Evolutionary conservation across 2,329 filamentous ascomycete species (phyloP).

Genomic region (Massarina eburnea): DNA sequence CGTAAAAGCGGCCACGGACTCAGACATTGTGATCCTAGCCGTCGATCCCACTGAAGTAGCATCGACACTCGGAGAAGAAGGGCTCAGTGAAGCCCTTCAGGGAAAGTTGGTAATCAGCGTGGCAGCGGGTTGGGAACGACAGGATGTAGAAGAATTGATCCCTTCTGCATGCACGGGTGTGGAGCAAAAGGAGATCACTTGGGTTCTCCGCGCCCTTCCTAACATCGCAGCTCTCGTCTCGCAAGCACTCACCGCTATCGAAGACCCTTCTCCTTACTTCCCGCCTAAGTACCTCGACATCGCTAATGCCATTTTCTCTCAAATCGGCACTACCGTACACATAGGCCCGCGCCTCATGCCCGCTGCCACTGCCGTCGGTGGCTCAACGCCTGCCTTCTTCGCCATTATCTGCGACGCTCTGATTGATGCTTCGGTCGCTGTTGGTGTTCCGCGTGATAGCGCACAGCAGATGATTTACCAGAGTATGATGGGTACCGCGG

Average conservation of each 20-base stretch:
- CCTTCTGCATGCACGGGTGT: slow-evolving; percentile 14
- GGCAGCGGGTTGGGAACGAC: slow-evolving; percentile 52
- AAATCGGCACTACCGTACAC: slow-evolving; percentile 24
- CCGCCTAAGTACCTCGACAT: slow-evolving; percentile 17
- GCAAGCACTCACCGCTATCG: slow-evolving; percentile 44
- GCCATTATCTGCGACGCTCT: slow-evolving; percentile 35
- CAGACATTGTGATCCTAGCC: slow-evolving; percentile 50
- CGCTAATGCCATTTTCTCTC: slow-evolving; percentile 24
- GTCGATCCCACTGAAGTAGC: slow-evolving; percentile 51
- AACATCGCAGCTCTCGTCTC: slow-evolving; percentile 50
- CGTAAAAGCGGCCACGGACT: slow-evolving; percentile 35
- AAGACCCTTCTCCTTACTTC: slow-evolving; percentile 21
- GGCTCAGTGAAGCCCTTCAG: slow-evolving; percentile 43
- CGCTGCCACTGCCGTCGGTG: slow-evolving; percentile 30
- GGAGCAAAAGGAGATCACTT: slow-evolving; percentile 20
- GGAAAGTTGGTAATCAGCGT: slow-evolving; percentile 56
- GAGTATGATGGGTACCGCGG: slow-evolving; percentile 33
- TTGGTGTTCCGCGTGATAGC: slow-evolving; percentile 24
- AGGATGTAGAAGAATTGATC: slow-evolving; percentile 44
- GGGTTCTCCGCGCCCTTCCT: slow-evolving; percentile 47
- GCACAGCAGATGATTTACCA: slow-evolving; percentile 36
- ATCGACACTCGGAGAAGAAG: slow-evolving; percentile 40
- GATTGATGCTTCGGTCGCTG: slow-evolving; percentile 34
- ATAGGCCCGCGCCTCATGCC: slow-evolving; percentile 27
- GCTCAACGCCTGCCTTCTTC: slow-evolving; percentile 36